Percentiles rank a stretch among this genome's conserved stretches.
Conservation (phyloP, 2,329 filamentous ascomycete species). For the Knoxdaviesia proteae region DNA sequence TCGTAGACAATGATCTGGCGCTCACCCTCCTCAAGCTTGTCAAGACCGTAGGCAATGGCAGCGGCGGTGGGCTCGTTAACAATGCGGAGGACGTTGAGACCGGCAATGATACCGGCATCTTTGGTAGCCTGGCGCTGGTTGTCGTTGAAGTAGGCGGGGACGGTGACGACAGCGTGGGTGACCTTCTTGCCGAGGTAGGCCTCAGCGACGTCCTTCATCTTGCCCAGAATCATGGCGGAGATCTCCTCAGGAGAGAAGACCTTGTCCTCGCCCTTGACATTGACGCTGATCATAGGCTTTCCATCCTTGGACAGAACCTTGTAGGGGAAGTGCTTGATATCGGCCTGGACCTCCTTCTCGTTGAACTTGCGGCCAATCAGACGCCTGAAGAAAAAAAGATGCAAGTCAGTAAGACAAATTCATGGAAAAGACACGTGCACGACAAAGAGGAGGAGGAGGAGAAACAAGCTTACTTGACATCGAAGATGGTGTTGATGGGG, state of each 20-base stretch:
- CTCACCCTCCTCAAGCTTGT: constrained; percentile 62
- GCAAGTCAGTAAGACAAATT: no score
- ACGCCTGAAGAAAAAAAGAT: constrained; percentile 29
- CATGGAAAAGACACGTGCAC: no score
- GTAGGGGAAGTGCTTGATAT: constrained; percentile 98
- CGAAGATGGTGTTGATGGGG: constrained; percentile 56
- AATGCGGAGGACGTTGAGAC: constrained; percentile 85
- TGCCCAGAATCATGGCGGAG: constrained; percentile 61
- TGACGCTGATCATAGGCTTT: constrained; percentile 68
- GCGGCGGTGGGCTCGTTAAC: constrained; percentile 94
- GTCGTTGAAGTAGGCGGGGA: constrained; percentile 97
- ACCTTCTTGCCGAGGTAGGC: constrained; percentile 64
- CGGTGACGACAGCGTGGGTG: constrained; percentile 76
- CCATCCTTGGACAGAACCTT: constrained; percentile 75
- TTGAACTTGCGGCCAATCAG: constrained; percentile 67
- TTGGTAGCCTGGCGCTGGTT: constrained; percentile 94
- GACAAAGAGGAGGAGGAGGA: not conserved
- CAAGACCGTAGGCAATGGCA: constrained; percentile 83
- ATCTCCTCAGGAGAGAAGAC: constrained; percentile 64
- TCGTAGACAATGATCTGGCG: constrained; percentile 85
- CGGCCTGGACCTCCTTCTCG: constrained; percentile 73
- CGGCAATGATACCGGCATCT: constrained; percentile 80
- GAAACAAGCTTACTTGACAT: constrained; percentile 54
- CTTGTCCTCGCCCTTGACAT: constrained; percentile 43
- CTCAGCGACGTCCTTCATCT: constrained; percentile 74